Evolutionary conservation across 345 rosid genomes (phyloP).

Genomic region (Corchorus capsularis): DNA sequence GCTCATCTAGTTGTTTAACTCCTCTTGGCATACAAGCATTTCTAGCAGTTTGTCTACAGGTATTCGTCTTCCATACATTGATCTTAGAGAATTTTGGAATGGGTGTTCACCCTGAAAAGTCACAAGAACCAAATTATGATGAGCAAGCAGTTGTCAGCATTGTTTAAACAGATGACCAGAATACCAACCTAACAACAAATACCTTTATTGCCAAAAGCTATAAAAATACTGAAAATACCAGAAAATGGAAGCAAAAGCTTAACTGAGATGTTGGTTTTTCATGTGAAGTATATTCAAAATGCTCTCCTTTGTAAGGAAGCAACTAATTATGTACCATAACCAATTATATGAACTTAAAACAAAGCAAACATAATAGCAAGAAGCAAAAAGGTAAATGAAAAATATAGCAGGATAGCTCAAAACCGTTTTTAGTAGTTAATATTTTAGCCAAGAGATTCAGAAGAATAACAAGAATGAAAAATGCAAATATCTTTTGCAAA

Average conservation of each 20-base stretch:
- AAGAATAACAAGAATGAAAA: not conserved
- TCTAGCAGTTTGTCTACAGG: conserved; percentile 37
- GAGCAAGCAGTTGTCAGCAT: not conserved
- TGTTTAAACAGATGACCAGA: not conserved
- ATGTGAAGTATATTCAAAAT: conserved; percentile 13
- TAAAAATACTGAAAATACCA: not conserved
- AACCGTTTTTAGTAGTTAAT: conserved; percentile 41
- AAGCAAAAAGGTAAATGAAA: conserved; percentile 6
- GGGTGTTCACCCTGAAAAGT: conserved; percentile 78
- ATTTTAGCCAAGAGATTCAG: not conserved
- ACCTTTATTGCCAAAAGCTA: not conserved
- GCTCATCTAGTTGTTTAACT: conserved; percentile 37
- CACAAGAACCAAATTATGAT: conserved; percentile 7
- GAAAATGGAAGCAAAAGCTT: not conserved
- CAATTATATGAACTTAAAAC: conserved; percentile 8
- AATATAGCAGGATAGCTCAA: conserved; percentile 56
- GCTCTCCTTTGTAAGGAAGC: not conserved
- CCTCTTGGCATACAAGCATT: conserved; percentile 42
- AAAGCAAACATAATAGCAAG: not conserved
- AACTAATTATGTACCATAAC: not conserved
- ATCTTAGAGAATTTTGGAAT: conserved; percentile 81
- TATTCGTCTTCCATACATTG: conserved; percentile 66
- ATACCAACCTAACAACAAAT: not conserved
- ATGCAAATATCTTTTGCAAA: not conserved
- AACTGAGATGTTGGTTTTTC: not conserved